These are phyloP conservation scores for Anthracocystis panici-leucophaei DNA, from an alignment of 1,284 basidiomycete genomes.

Conservation along the genomic window DNA sequence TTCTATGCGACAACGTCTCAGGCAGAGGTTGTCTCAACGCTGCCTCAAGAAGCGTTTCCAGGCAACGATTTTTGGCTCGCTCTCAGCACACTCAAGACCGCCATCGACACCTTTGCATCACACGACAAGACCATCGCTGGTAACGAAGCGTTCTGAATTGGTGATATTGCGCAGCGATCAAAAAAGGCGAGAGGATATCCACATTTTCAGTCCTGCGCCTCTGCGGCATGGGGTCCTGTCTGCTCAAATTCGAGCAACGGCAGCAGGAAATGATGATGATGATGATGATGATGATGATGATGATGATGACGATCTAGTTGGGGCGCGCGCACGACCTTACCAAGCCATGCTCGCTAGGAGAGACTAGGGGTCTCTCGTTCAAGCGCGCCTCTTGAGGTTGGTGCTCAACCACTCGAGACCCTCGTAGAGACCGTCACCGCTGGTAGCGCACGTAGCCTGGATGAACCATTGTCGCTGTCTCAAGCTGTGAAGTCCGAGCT, in stretches of 20 bases:
- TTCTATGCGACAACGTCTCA: no score
- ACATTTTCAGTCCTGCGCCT: constrained; percentile 52
- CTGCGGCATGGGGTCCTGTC: constrained; percentile 15
- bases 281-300: not conserved
- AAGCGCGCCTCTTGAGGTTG: constrained; percentile 86
- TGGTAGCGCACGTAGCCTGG: constrained; percentile 98
- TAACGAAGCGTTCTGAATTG: constrained; percentile 41
- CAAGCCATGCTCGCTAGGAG: constrained; percentile 10
- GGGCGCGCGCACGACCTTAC: constrained; percentile 11
- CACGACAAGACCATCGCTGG: not conserved
- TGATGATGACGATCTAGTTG: constrained; percentile 25
- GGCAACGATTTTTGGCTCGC: no score
- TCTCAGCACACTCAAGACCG: not conserved
- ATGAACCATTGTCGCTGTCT: constrained; percentile 90
- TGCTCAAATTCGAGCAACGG: constrained; percentile 29
- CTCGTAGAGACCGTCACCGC: constrained; percentile 98
- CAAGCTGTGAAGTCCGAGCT: constrained; percentile 96
- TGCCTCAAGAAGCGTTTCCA: no score
- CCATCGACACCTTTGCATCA: not conserved
- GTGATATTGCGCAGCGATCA: constrained; percentile 29
- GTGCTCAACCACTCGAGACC: constrained; percentile 80
- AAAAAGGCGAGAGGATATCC: constrained; percentile 29
- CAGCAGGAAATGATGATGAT: constrained; percentile 31
- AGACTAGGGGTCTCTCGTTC: constrained; percentile 67
- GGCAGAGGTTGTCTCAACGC: no score